Evolutionary conservation across 2,329 filamentous ascomycete genomes (phyloP).

Genomic region (Exophiala viscosa): DNA sequence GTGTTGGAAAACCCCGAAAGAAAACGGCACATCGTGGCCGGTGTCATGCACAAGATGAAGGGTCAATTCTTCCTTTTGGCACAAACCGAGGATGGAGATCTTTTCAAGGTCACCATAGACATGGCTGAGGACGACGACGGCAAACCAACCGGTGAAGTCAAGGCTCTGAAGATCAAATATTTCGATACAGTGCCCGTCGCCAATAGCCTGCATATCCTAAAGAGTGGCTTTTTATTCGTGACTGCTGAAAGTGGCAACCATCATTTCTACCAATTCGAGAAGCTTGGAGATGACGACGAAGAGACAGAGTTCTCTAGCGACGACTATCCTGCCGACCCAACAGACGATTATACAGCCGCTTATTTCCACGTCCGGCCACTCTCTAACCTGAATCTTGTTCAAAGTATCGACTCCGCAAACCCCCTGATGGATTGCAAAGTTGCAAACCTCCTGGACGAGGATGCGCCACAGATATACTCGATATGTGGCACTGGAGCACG

Average conservation of each 20-base stretch:
- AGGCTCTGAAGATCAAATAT: slow-evolving; percentile 86
- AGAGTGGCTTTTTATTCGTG: slow-evolving; percentile 91
- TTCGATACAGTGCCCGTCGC: slow-evolving; percentile 94
- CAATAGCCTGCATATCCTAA: slow-evolving; percentile 82
- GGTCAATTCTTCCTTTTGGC: slow-evolving; percentile 96
- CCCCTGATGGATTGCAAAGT: slow-evolving; percentile 89
- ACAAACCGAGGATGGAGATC: slow-evolving; percentile 94
- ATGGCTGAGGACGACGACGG: slow-evolving; percentile 79
- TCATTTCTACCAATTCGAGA: slow-evolving; percentile 94
- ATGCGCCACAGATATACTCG: slow-evolving; percentile 93
- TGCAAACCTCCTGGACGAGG: slow-evolving; percentile 74
- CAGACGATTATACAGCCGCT: slow-evolving; percentile 67
- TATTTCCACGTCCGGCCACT: slow-evolving; percentile 79
- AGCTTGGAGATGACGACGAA: slow-evolving; percentile 90
- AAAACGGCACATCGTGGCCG: slow-evolving; percentile 80
- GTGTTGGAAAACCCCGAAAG: slow-evolving; percentile 88
- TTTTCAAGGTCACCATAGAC: slow-evolving; percentile 94
- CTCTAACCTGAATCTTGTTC: slow-evolving; percentile 79
- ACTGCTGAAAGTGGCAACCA: slow-evolving; percentile 91
- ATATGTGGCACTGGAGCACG: slow-evolving; percentile 83
- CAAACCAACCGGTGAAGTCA: slow-evolving; percentile 75
- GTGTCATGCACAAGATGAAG: slow-evolving; percentile 97
- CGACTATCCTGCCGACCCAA: slow-evolving; percentile 71
- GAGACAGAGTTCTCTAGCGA: slow-evolving; percentile 84
- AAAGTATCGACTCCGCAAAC: slow-evolving; percentile 84